Conservation (phyloP, 2,329 filamentous ascomycete genomes). For the Colletotrichum sublineola region DNA sequence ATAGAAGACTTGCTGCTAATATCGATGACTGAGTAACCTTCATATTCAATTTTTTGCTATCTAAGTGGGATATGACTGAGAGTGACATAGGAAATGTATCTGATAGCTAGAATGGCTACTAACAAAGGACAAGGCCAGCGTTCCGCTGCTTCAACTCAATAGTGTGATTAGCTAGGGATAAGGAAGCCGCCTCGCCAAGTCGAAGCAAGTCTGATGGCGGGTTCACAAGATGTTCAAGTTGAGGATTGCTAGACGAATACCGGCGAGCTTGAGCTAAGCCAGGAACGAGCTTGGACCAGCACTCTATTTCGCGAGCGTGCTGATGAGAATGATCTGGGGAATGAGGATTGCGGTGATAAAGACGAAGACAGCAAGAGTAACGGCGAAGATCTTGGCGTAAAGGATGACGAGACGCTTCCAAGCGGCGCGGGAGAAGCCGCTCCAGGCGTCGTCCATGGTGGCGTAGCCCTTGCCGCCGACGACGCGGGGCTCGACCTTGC, state of each 20-base stretch:
- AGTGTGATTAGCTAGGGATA: too few species aligned
- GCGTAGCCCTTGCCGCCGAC: conserved; percentile 80
- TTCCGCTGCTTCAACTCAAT: not conserved
- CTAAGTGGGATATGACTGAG: not conserved
- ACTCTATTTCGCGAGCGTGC: conserved; percentile 42
- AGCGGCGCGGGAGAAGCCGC: conserved; percentile 79
- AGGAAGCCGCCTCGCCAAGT: not conserved
- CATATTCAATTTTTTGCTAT: not conserved
- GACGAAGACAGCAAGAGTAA: conserved; percentile 63
- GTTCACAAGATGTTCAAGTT: too few species aligned
- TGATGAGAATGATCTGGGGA: conserved; percentile 63
- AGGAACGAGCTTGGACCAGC: too few species aligned
- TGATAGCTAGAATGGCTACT: not conserved
- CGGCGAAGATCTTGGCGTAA: conserved; percentile 77
- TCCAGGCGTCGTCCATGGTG: conserved; percentile 82
- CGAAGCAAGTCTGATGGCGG: not conserved
- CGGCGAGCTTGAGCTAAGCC: not conserved
- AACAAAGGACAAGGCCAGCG: not conserved
- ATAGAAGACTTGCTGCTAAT: conserved; percentile 10
- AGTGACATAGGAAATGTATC: not conserved
- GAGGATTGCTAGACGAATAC: not conserved
- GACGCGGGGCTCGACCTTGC: conserved; percentile 80
- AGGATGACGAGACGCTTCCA: conserved; percentile 81
- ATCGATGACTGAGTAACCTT: not conserved
- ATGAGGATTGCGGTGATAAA: conserved; percentile 64